Base-by-base conservation (phyloP, 805 yeast genomes). In the Brettanomyces bruxellensis region DNA sequence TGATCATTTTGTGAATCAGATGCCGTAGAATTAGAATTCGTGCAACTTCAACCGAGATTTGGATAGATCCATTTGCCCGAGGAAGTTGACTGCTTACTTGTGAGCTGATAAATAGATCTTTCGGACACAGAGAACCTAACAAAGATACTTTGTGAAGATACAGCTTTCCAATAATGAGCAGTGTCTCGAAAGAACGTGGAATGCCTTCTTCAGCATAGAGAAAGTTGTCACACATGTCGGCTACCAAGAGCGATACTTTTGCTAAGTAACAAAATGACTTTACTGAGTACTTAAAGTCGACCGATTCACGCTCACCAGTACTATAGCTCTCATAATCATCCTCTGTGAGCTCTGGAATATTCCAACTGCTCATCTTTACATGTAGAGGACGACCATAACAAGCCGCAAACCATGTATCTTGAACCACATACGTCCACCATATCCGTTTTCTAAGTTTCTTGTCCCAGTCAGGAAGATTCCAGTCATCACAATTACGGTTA, bases 361-460 rank as follows among this genome's bases (percentile, higher is more conserved):
- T 37, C 43, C 47, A 39, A 23, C 35, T n/a, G 12, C 36, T 24
- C 8, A 11, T 45, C 11, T 13, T 11, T 8, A 45, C 34, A 22
- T 45, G 47, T 9, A 34, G 14, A 4, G 47, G 32, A 13, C 22
- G 18, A 12, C 47, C 47, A 45, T 45, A 45, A 4, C 34, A 39
- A 3, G 35, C 44, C 22, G 47, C 43, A 25, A 45, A 45, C 47
- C 47, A 45, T 4, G 47, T 45, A 12, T 45, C 47, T 28, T 45
- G 47, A 25, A 45, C 34, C 9, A 45, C 25, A 22, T 24, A 39
- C 24, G 40, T 30, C 47, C 47, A 45, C 47, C 47, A 45, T 12
- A 45, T 45, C 25, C 47, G 24, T 45, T 34, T 45, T 7, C 47
- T 22, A 7, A 39, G 12, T 7, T 30, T 18, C 34, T 45, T 45